Conservation (phyloP, 2,329 filamentous ascomycete genomes). For the Colletotrichum musicola region DNA sequence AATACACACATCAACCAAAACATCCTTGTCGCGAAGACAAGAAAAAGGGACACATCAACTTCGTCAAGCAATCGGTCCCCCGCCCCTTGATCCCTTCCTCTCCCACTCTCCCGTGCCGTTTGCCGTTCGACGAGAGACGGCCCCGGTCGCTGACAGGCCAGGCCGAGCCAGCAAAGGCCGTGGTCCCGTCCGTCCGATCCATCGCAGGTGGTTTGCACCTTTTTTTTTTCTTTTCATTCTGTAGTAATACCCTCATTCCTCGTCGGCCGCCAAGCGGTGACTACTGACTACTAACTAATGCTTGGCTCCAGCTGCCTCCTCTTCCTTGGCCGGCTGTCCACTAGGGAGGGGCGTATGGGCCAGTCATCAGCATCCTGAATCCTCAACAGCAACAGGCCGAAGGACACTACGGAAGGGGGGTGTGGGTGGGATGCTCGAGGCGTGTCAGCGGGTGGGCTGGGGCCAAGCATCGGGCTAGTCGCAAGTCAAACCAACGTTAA, state of each 20-base stretch:
- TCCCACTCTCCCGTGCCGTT: conserved; percentile 8
- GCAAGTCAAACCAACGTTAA: conserved; percentile 33
- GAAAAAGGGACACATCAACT: background rate
- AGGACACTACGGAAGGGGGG: too few species aligned
- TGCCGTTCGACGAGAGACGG: conserved; percentile 8
- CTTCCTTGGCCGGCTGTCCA: background rate
- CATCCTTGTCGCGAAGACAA: background rate
- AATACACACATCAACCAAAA: background rate
- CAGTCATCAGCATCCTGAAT: background rate
- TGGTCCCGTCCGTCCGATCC: background rate
- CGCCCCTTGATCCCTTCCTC: conserved; percentile 8
- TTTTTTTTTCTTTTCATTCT: too few species aligned
- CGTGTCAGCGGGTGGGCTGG: background rate
- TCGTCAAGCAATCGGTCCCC: background rate
- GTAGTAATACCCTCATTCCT: too few species aligned
- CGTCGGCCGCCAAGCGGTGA: background rate
- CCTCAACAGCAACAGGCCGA: background rate
- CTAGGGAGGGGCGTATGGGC: background rate
- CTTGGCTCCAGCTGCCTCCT: background rate
- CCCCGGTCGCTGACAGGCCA: background rate
- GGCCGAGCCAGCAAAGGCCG: background rate
- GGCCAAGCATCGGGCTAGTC: conserved; percentile 22
- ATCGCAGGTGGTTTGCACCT: too few species aligned
- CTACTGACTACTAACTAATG: background rate
- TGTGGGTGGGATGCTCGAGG: too few species aligned